Percentiles rank a stretch among this genome's conserved stretches.
Evolutionary conservation across 768 basidiomycete genomes (phyloP).

Genomic region (Trametes punicea): DNA sequence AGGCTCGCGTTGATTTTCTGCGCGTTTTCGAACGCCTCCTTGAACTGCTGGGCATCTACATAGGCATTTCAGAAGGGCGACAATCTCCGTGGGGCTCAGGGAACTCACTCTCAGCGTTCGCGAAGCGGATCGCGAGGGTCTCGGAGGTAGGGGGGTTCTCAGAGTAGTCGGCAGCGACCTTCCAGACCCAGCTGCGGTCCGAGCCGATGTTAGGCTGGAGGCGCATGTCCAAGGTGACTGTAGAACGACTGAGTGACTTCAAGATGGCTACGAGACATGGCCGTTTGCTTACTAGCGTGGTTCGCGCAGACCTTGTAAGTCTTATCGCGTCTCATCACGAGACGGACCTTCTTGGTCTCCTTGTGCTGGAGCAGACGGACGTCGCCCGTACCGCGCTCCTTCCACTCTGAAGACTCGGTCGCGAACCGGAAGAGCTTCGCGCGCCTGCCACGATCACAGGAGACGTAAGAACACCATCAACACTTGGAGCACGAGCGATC

Average conservation of each 20-base stretch:
- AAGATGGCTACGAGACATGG: conserved; percentile 8
- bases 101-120: conserved; percentile 92
- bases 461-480: background rate
- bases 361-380: conserved; percentile 90
- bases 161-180: conserved; percentile 92
- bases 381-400: conserved; percentile 96
- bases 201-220: conserved; percentile 98
- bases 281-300: conserved; percentile 68
- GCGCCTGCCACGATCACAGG: conserved; percentile 59
- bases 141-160: conserved; percentile 88
- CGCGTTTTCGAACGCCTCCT: conserved; percentile 82
- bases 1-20: conserved; percentile 64
- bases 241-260: conserved; percentile 3
- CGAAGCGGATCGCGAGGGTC: conserved; percentile 97
- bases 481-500: conserved; percentile 28
- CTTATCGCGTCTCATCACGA: conserved; percentile 99
- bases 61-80: background rate
- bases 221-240: conserved; percentile 87
- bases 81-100: too few species aligned
- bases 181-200: conserved; percentile 99
- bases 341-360: conserved; percentile 84
- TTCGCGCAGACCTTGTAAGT: conserved; percentile 99
- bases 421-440: conserved; percentile 98
- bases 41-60: conserved; percentile 83
- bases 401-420: conserved; percentile 80